Conservation (phyloP, 1,284 basidiomycete genomes). For the Ustilago loliicola region DNA sequence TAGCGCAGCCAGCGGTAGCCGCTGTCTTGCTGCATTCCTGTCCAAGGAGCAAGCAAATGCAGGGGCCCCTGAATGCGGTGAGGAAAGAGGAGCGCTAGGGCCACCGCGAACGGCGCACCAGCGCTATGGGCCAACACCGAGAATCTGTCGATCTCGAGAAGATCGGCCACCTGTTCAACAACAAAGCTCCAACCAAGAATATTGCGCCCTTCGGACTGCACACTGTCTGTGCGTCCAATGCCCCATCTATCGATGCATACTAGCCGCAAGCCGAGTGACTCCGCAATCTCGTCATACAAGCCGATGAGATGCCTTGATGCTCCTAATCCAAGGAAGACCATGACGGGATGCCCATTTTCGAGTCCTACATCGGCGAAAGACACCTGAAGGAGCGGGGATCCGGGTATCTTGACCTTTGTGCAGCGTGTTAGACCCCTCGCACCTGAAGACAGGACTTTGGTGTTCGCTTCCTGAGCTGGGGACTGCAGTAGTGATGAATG, state of each 20-base stretch:
- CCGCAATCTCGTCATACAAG: constrained; percentile 94
- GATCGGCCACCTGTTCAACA: constrained; percentile 88
- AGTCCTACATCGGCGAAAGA: constrained; percentile 92
- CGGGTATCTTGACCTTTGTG: constrained; percentile 81
- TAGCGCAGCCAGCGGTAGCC: constrained; percentile 98
- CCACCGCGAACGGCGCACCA: constrained; percentile 92
- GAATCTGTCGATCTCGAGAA: constrained; percentile 82
- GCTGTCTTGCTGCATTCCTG: constrained; percentile 83
- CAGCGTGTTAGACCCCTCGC: constrained; percentile 86
- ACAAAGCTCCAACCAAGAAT: constrained; percentile 91
- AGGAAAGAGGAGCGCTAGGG: constrained; percentile 81
- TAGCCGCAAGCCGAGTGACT: constrained; percentile 84
- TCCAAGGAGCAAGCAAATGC: constrained; percentile 96
- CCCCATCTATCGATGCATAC: constrained; percentile 99
- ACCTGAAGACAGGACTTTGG: constrained; percentile 73
- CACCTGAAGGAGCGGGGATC: constrained; percentile 83
- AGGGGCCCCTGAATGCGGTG: constrained; percentile 85
- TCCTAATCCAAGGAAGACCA: constrained; percentile 92
- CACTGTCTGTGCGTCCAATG: constrained; percentile 83
- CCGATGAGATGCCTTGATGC: constrained; percentile 94
- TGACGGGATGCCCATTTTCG: constrained; percentile 83
- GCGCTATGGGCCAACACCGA: constrained; percentile 96
- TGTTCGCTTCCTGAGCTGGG: neutral
- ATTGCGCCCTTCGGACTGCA: constrained; percentile 78
- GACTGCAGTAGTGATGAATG: neutral